Conservation (phyloP, 495 filamentous ascomycete genomes). For the Glarea lozoyensis region DNA sequence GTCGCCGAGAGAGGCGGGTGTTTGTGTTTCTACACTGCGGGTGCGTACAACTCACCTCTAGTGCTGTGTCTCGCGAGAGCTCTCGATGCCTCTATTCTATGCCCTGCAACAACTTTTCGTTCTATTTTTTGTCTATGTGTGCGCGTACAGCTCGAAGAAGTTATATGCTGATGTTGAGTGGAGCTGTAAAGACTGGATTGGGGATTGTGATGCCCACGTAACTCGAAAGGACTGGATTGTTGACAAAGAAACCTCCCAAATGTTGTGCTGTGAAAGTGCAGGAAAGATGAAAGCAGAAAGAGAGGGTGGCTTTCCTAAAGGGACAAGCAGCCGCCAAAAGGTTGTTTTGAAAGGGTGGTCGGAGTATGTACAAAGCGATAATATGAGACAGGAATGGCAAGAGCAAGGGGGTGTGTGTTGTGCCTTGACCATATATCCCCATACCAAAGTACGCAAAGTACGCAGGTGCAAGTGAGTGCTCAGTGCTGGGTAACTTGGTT, state of each 20-base stretch:
- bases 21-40: conserved; percentile 17
- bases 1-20: conserved; percentile 3
- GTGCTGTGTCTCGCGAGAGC: conserved; percentile 9
- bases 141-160: not conserved
- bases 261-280: not conserved
- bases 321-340: not conserved
- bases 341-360: too few species aligned
- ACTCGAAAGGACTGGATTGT: not conserved
- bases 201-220: not conserved
- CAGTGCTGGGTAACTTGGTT: not conserved
- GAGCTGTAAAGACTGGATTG: not conserved
- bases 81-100: conserved; percentile 4
- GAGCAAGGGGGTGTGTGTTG: not conserved
- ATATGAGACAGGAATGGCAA: not conserved
- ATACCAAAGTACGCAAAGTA: too few species aligned
- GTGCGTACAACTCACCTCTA: conserved; percentile 16
- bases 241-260: conserved; percentile 1
- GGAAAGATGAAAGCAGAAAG: not conserved
- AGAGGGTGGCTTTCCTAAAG: not conserved
- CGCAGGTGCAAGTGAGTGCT: not conserved
- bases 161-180: not conserved
- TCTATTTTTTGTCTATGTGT: too few species aligned
- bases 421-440: not conserved
- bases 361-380: not conserved
- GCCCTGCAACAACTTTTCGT: not conserved